Evolutionary conservation across 495 filamentous ascomycete species (phyloP).

Genomic region (Penicillium coffeae): DNA sequence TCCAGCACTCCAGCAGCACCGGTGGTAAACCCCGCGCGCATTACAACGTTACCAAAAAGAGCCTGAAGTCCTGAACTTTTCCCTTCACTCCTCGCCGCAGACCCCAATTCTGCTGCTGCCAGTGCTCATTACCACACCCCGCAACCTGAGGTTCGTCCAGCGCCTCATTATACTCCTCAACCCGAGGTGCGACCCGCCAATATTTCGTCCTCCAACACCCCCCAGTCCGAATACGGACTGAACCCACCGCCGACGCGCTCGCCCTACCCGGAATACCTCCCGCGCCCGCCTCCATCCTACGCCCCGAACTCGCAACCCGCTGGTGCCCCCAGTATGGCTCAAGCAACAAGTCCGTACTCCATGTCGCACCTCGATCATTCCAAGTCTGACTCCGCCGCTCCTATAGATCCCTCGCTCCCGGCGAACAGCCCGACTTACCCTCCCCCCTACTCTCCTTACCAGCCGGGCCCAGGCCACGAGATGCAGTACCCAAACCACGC

Average conservation of each 20-base stretch:
- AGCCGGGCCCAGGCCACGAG: slow-evolving; percentile 66
- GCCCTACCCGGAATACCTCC: slow-evolving; percentile 74
- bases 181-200: slow-evolving; percentile 70
- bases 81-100: slow-evolving; percentile 79
- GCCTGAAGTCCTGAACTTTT: background rate
- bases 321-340: slow-evolving; percentile 88
- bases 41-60: background rate
- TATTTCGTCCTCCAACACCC: slow-evolving; percentile 69
- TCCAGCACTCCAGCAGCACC: slow-evolving; percentile 37
- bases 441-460: slow-evolving; percentile 80
- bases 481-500: slow-evolving; percentile 66
- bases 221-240: slow-evolving; percentile 82
- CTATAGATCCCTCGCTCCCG: slow-evolving; percentile 98
- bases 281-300: slow-evolving; percentile 60
- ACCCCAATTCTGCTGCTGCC: slow-evolving; percentile 78
- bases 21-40: background rate
- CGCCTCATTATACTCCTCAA: slow-evolving; percentile 56
- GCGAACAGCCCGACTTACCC: slow-evolving; percentile 88
- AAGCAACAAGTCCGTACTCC: slow-evolving; percentile 92
- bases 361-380: slow-evolving; percentile 58
- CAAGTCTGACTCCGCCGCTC: slow-evolving; percentile 92
- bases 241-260: slow-evolving; percentile 72
- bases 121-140: slow-evolving; percentile 43
- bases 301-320: slow-evolving; percentile 67
- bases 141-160: slow-evolving; percentile 43